These are phyloP conservation scores for Buddleja alternifolia DNA, from an alignment of 257 asterid species.

Conservation along the genomic window DNA sequence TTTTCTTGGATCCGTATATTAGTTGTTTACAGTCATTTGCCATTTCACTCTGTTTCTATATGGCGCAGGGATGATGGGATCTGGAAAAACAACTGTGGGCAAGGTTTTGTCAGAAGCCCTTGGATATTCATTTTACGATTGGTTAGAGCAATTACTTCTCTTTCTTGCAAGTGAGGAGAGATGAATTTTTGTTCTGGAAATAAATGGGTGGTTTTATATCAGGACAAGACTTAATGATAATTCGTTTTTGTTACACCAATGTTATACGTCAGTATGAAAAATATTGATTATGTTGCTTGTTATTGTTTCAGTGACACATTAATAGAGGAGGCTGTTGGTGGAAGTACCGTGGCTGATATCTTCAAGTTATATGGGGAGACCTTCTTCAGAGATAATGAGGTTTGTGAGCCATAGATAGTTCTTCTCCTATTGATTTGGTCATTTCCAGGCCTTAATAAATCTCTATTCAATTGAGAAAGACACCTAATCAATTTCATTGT, in stretches of 20 bases:
- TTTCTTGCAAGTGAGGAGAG: constrained; percentile 21
- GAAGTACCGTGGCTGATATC: constrained; percentile 69
- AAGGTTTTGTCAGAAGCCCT: constrained; percentile 77
- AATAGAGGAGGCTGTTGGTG: constrained; percentile 78
- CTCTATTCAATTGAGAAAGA: neutral
- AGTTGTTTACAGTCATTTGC: neutral
- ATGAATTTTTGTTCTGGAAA: neutral
- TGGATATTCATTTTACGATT: constrained; percentile 82
- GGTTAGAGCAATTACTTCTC: constrained; percentile 50
- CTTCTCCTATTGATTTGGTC: neutral
- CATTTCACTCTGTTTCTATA: constrained; percentile 8
- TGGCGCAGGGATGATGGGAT: constrained; percentile 93
- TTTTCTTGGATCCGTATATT: constrained; percentile 12
- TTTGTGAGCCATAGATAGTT: constrained; percentile 33
- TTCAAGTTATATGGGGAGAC: constrained; percentile 70
- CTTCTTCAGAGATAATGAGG: constrained; percentile 85
- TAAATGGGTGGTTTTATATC: neutral
- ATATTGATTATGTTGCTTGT: constrained; percentile 19
- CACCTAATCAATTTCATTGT: too few species aligned
- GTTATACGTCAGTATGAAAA: neutral
- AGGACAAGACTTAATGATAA: neutral
- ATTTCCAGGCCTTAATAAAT: constrained; percentile 2
- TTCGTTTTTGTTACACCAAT: constrained; percentile 7
- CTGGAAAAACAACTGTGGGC: constrained; percentile 96
- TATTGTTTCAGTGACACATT: constrained; percentile 61